Base-by-base conservation (phyloP, 768 basidiomycete species). In the Lentinula boryana region DNA sequence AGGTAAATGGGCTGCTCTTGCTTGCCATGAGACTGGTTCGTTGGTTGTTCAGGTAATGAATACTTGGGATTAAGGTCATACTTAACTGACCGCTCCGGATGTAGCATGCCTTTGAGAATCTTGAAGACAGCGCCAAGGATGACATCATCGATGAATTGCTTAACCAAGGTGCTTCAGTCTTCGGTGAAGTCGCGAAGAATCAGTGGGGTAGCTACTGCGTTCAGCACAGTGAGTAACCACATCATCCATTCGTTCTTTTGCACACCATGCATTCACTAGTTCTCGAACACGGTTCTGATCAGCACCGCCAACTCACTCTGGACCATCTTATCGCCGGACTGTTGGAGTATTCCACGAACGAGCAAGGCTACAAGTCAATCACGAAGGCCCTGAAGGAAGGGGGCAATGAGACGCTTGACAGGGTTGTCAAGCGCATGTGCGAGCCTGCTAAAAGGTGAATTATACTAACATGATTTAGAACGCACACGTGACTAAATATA, bases 181-280 rank as follows among this genome's bases (percentile, higher is more conserved):
- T 93, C 64, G 78, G 81, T 21, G 88, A 92, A 64, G 89, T 93
- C 16, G 79, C 87, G 18, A 92, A 90, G 76, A 94, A 85, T 63
- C 91, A 93, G 68, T 94, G 91, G 91, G 92, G 92, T 10, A 88
- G 89, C 1, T 93, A 92, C 66, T 93, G 91, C 69, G 80, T 93
- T 31, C 89, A 92, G 65, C 91, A 92, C 61, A 91, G 91, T 92
- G 64, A 60, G 90, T 73, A 9, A 60, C 43, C 16, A 33, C 62
- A 35, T 27, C 23, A 56, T 5, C 52, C 13, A 31, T 57, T 33
- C 38, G 18, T 7, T n/a, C 43, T 46, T 27, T 60, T 56, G 18
- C 16, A 31, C 27, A 13, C 27, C 36, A 33, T 56, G 15, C 4
- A 32, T 31, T 5, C 21, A 44, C 53, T 56, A 93, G 91, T 93